Evolutionary conservation across 2,329 filamentous ascomycete species (phyloP).

Genomic region (Trichoderma hamatum): DNA sequence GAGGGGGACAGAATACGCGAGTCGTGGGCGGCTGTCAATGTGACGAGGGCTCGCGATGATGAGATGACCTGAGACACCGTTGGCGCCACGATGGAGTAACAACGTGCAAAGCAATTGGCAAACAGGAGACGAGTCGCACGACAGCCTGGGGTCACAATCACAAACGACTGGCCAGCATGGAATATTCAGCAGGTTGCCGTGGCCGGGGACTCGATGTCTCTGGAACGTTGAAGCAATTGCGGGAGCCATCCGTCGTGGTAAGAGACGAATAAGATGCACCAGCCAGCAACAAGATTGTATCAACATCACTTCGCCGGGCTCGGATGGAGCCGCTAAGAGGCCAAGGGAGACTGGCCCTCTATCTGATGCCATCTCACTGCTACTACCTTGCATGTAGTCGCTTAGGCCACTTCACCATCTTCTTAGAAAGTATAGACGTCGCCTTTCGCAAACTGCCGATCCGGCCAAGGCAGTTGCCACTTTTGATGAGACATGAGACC

Average conservation of each 20-base stretch:
- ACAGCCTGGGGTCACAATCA: conserved; percentile 1
- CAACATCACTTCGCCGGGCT: neutral
- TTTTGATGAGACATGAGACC: conserved; percentile 24
- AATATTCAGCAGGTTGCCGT: neutral
- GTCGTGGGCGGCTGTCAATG: neutral
- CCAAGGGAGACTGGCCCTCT: neutral
- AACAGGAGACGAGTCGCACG: conserved; percentile 14
- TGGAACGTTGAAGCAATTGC: conserved; percentile 20
- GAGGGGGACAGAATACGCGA: neutral
- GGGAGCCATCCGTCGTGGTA: neutral
- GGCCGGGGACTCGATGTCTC: neutral
- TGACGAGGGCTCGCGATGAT: neutral
- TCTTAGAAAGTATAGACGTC: neutral
- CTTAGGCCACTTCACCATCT: neutral
- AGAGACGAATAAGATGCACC: neutral
- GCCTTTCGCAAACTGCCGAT: conserved; percentile 15
- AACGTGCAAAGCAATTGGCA: neutral
- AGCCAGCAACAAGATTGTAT: neutral
- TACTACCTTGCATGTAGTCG: neutral
- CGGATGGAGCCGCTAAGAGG: neutral
- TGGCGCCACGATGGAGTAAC: neutral
- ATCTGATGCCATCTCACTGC: neutral
- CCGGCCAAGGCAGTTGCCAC: conserved; percentile 19
- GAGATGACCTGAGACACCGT: conserved; percentile 16
- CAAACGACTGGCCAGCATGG: conserved; percentile 1